phyloP scores from a whole-genome alignment of 768 basidiomycete species.

The Gelatoporia subvermispora region DNA sequence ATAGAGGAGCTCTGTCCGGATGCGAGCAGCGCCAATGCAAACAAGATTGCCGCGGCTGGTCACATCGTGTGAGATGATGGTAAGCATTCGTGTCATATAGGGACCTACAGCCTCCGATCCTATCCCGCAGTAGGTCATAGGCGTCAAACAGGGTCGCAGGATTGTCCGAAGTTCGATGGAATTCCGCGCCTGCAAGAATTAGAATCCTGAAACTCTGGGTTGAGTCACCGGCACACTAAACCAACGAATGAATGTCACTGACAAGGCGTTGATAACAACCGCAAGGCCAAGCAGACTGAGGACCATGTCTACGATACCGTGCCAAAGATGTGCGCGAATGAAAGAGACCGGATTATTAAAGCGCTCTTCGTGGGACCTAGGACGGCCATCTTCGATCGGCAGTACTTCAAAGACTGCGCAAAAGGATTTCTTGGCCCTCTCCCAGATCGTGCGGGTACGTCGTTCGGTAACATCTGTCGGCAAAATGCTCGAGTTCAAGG shows the following conservation, averaged over 20 bases:
- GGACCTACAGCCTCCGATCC: slow-evolving; percentile 61
- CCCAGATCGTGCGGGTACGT: neutral
- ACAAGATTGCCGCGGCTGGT: slow-evolving; percentile 81
- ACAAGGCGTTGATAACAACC: slow-evolving; percentile 83
- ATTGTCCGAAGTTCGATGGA: slow-evolving; percentile 44
- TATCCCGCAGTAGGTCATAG: slow-evolving; percentile 61
- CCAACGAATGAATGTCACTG: neutral
- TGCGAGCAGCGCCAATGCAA: slow-evolving; percentile 80
- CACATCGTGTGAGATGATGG: neutral
- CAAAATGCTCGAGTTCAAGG: slow-evolving; percentile 3
- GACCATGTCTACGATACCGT: slow-evolving; percentile 43
- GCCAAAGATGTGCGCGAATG: slow-evolving; percentile 35
- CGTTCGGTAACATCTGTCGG: neutral
- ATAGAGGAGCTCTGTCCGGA: slow-evolving; percentile 88
- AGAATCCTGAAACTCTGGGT: slow-evolving; percentile 51
- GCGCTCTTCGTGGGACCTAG: slow-evolving; percentile 37
- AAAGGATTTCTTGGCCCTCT: slow-evolving; percentile 1
- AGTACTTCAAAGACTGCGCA: slow-evolving; percentile 20
- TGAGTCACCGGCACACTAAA: neutral
- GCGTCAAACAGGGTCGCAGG: slow-evolving; percentile 84
- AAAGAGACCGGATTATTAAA: slow-evolving; percentile 31
- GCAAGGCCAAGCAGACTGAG: slow-evolving; percentile 76
- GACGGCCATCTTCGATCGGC: slow-evolving; percentile 20
- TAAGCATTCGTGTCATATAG: neutral
- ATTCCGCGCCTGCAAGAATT: slow-evolving; percentile 78